Evolutionary conservation across 805 yeast species (phyloP), one percentile per base, ranked within the genome.

Genomic region (Wickerhamomyces xylosicus): DNA sequence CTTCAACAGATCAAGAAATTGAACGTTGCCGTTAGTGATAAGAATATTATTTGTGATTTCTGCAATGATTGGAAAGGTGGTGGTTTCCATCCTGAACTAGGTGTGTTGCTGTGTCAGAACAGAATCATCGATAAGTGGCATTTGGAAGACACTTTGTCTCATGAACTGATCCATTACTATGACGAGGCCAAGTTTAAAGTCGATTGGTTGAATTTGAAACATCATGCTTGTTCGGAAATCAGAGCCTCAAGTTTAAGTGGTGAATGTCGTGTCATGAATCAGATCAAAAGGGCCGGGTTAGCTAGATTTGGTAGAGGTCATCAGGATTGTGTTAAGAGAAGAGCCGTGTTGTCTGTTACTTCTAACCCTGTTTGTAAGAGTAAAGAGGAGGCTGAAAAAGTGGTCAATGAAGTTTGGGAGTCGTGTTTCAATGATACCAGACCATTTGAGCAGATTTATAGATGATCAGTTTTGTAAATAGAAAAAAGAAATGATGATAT

Each of bases 181-280:
- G 98, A 92, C 61, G 79, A 87, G 53, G 66, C 85, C 47, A 81
- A 86, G 58, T 92, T 92, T 66, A 67, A 85, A 39, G 87, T 92
- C 2, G 85, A 92, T 58, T 83, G 95, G 82, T 53, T 70, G 40
- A 76, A 90, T 58, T 64, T 92, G 54, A 74, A 77, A 52, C 98
- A 92, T 55, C 97, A 90, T 56, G 98, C 98, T 1, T 92, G 98
- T 58, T 80, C 97, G 1, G 98, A 92, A 59, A 85, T 92, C 37
- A 69, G 98, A 43, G 98, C 98, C 0, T 80, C 94, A 10, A 79
- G 86, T 48, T 67, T 92, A 18, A 82, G 95, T 54, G 98, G 98
- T 6, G 98, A 92, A 56, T 92, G 98, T 61, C 72, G 97, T 21
- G 77, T 90, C 50, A 73, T 80, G 75, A 84, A 83, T 50, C 95